Percentiles rank a stretch among this genome's conserved stretches.
phyloP scores from a whole-genome alignment of 225 moss, liverwort and hornwort genomes.

The Climacium dendroides region DNA sequence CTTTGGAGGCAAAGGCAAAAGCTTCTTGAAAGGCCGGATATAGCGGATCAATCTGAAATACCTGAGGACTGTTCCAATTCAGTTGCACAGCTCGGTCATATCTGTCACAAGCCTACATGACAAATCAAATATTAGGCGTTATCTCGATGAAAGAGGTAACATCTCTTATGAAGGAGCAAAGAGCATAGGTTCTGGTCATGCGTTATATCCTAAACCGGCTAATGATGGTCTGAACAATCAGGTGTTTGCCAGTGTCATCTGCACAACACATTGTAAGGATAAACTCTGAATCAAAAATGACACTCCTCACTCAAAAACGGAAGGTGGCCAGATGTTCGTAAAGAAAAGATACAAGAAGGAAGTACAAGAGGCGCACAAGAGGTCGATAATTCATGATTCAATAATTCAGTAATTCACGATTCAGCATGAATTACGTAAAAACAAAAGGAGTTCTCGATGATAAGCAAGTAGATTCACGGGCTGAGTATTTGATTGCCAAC shows the following conservation, averaged over 20 bases:
- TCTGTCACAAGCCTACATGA: constrained; percentile 82
- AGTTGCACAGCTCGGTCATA: constrained; percentile 95
- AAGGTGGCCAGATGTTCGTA: background rate
- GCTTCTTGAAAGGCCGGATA: background rate
- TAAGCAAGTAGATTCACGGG: background rate
- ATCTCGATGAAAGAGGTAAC: background rate
- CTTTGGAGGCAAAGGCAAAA: background rate
- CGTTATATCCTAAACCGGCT: background rate
- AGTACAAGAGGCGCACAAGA: background rate
- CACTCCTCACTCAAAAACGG: background rate
- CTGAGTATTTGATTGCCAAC: constrained; percentile 12
- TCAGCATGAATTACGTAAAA: background rate
- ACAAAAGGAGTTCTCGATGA: background rate
- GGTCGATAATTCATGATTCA: background rate
- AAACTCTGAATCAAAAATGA: background rate
- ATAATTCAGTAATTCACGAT: background rate
- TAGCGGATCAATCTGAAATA: background rate
- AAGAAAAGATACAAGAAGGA: background rate
- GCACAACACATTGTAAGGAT: background rate
- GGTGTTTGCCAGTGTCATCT: background rate
- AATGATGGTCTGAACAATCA: background rate
- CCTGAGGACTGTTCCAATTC: constrained; percentile 99
- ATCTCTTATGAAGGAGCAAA: background rate
- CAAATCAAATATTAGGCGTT: background rate
- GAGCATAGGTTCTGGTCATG: background rate